Percentiles rank a stretch among this genome's conserved stretches.
Evolutionary conservation across 2,329 filamentous ascomycete genomes (phyloP).

Genomic region (Arthroderma sp.): DNA sequence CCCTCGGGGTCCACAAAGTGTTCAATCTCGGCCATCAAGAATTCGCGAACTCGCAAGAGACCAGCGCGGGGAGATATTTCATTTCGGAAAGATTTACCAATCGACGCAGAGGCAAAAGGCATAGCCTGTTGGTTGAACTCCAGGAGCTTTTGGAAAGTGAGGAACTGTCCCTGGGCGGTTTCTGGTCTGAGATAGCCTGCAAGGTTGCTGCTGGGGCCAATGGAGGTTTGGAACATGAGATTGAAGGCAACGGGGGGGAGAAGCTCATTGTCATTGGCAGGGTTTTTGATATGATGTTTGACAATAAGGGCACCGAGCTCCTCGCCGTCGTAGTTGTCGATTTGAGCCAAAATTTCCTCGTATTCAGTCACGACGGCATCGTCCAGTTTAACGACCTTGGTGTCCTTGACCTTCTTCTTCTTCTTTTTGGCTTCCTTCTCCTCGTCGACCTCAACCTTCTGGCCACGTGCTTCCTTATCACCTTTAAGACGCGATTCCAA

Average conservation of each 20-base stretch:
- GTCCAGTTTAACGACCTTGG: slow-evolving; percentile 70
- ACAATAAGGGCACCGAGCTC: slow-evolving; percentile 78
- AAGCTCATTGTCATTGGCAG: slow-evolving; percentile 62
- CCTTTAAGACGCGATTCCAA: slow-evolving; percentile 77
- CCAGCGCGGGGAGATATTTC: slow-evolving; percentile 91
- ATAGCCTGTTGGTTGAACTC: slow-evolving; percentile 92
- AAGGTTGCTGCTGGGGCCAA: slow-evolving; percentile 80
- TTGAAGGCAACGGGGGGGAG: slow-evolving; percentile 83
- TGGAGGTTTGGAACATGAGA: slow-evolving; percentile 95
- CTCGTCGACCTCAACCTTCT: slow-evolving; percentile 53
- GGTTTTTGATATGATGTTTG: slow-evolving; percentile 86
- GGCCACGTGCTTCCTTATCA: slow-evolving; percentile 80
- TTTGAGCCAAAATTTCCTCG: slow-evolving; percentile 78
- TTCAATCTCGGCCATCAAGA: slow-evolving; percentile 98
- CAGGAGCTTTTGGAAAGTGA: slow-evolving; percentile 91
- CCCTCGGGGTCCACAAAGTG: slow-evolving; percentile 92
- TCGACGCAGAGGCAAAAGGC: slow-evolving; percentile 93
- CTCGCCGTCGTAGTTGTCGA: slow-evolving; percentile 86
- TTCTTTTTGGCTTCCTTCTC: slow-evolving; percentile 80
- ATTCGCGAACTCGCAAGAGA: slow-evolving; percentile 86
- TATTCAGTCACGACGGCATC: slow-evolving; percentile 81
- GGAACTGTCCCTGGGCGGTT: slow-evolving; percentile 94
- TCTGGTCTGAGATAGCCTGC: slow-evolving; percentile 82
- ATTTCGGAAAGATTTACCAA: slow-evolving; percentile 96
- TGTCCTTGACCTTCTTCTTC: slow-evolving; percentile 70